Percentiles rank a stretch among this genome's conserved stretches.
Conservation (phyloP, 495 filamentous ascomycete genomes). For the Pyronema omphalodes region DNA sequence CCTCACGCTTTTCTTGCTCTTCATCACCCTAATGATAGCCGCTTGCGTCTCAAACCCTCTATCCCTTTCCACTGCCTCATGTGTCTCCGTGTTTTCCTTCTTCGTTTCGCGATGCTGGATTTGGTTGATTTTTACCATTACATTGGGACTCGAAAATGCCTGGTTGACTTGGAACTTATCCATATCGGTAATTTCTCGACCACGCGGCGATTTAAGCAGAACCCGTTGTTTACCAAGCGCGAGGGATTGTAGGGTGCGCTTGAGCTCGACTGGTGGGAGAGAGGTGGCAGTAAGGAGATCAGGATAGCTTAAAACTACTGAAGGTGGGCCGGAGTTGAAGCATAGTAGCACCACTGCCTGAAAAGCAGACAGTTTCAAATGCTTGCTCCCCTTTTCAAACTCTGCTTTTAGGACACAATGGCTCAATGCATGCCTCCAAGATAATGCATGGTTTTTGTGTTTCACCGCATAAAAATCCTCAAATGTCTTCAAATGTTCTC, state of each 20-base stretch:
- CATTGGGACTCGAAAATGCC: constrained; percentile 59
- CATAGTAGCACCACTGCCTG: constrained; percentile 81
- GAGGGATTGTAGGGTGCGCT: constrained; percentile 80
- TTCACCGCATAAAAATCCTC: constrained; percentile 68
- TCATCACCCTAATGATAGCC: constrained; percentile 94
- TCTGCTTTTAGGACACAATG: constrained; percentile 66
- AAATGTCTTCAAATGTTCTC: constrained; percentile 49
- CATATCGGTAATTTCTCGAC: constrained; percentile 52
- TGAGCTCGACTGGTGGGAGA: constrained; percentile 53
- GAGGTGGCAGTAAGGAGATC: constrained; percentile 52
- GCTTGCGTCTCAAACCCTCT: constrained; percentile 92
- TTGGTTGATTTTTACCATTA: constrained; percentile 94
- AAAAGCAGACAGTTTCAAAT: constrained; percentile 70
- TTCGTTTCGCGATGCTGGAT: constrained; percentile 90
- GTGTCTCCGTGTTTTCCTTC: constrained; percentile 79
- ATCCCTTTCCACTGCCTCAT: constrained; percentile 74
- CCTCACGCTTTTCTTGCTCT: constrained; percentile 70
- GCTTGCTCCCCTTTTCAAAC: constrained; percentile 63
- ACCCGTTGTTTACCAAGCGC: constrained; percentile 68
- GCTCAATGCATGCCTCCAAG: constrained; percentile 81
- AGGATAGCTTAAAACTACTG: constrained; percentile 42
- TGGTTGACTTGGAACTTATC: constrained; percentile 71
- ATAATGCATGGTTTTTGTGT: constrained; percentile 65
- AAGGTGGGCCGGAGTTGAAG: constrained; percentile 56
- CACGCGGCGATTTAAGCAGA: constrained; percentile 70